A percentile compares a stretch with the other conserved stretches of the same genome.
These are phyloP conservation scores for Paratinospora sagittata DNA, from an alignment of 164 flowering plant species.

Conservation along the genomic window DNA sequence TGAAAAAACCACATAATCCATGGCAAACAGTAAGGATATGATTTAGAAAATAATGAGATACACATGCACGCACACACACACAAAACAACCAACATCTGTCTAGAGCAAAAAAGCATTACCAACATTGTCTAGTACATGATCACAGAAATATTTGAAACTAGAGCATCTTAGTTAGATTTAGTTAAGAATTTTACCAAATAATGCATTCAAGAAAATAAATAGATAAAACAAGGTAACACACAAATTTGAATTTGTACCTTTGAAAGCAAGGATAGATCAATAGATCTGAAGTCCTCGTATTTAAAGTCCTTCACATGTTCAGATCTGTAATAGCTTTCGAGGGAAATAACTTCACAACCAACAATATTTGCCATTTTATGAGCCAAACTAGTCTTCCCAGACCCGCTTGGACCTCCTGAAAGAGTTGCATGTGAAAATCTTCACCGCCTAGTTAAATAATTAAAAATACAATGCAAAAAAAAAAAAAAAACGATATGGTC, in stretches of 20 bases:
- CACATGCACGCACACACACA: too few species aligned
- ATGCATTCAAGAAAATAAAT: neutral
- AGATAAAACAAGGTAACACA: neutral
- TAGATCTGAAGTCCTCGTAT: constrained; percentile 79
- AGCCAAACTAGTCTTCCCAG: constrained; percentile 99
- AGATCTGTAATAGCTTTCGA: constrained; percentile 87
- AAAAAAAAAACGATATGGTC: neutral
- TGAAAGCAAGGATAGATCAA: constrained; percentile 79
- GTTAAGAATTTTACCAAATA: neutral
- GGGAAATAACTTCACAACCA: constrained; percentile 98
- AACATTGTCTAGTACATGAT: neutral
- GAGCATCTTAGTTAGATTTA: neutral
- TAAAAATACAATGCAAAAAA: neutral
- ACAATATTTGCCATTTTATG: constrained; percentile 98
- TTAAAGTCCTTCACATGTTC: constrained; percentile 94
- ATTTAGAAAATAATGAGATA: too few species aligned
- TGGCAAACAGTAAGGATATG: too few species aligned
- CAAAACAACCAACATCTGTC: neutral
- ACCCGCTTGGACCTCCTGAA: constrained; percentile 99
- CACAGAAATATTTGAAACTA: neutral
- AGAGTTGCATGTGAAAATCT: constrained; percentile 8
- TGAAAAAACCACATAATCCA: too few species aligned
- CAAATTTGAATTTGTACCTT: constrained; percentile 40
- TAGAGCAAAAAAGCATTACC: neutral
- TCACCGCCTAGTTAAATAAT: constrained; percentile 5